Conservation (phyloP, 305 asterid species). For the Stenogyne calaminthoides region DNA sequence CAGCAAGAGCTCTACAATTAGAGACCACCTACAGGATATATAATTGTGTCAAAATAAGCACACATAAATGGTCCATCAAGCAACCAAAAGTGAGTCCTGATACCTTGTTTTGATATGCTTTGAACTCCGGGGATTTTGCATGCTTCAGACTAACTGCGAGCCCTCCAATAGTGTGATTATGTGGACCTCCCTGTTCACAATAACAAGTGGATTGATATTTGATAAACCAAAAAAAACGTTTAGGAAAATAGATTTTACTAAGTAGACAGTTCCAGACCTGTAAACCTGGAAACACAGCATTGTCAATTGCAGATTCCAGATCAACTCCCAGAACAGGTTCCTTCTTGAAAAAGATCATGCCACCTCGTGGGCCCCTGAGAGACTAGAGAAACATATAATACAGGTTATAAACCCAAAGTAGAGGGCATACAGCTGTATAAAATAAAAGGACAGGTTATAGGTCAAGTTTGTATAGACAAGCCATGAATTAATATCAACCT, state of each 20-base stretch:
- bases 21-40: slow-evolving; percentile 63
- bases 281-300: slow-evolving; percentile 94
- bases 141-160: slow-evolving; percentile 85
- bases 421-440: neutral
- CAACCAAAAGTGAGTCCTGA: slow-evolving; percentile 1
- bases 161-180: slow-evolving; percentile 94
- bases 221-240: neutral
- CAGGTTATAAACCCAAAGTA: slow-evolving; percentile 20
- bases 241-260: neutral
- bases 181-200: slow-evolving; percentile 86
- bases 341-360: slow-evolving; percentile 95
- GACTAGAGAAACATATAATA: slow-evolving; percentile 60
- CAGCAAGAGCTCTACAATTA: slow-evolving; percentile 89
- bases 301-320: slow-evolving; percentile 83
- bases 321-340: slow-evolving; percentile 83
- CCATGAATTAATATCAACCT: slow-evolving; percentile 51
- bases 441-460: neutral
- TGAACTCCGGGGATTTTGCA: slow-evolving; percentile 80
- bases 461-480: slow-evolving; percentile 3
- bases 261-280: slow-evolving; percentile 56
- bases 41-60: slow-evolving; percentile 25
- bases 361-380: slow-evolving; percentile 97
- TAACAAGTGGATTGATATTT: slow-evolving; percentile 15
- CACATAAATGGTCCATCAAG: neutral
- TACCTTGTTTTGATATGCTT: slow-evolving; percentile 83